Evolutionary conservation across 2,329 filamentous ascomycete species (phyloP).

Genomic region (Beauveria sp.): DNA sequence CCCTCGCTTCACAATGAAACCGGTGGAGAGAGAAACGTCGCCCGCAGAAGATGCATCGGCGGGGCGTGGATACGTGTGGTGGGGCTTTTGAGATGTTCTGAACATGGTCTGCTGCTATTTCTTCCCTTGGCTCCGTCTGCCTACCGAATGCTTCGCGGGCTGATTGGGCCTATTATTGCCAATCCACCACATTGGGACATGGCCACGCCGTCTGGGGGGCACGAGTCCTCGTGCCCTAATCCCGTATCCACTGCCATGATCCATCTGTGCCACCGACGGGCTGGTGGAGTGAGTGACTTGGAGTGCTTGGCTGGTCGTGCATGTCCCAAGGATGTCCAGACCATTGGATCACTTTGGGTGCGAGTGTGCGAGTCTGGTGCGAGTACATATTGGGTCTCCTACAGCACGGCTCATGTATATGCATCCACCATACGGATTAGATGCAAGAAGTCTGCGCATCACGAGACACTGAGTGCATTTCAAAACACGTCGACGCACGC

Average conservation of each 20-base stretch:
- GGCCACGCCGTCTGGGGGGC: not conserved
- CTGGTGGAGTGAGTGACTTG: not conserved
- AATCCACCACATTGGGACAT: slow-evolving; percentile 6
- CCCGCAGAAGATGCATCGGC: slow-evolving; percentile 10
- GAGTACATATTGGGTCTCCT: not conserved
- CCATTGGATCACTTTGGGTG: not conserved
- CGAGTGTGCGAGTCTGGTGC: not conserved
- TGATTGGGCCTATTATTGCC: not conserved
- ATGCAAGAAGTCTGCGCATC: slow-evolving; percentile 7
- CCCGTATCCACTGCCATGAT: slow-evolving; percentile 18
- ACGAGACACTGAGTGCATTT: slow-evolving; percentile 10
- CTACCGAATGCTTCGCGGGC: not conserved
- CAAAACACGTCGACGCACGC: slow-evolving; percentile 1
- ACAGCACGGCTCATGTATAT: not conserved
- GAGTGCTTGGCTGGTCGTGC: not conserved
- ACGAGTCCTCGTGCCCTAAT: slow-evolving; percentile 24
- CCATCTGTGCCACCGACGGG: slow-evolving; percentile 8
- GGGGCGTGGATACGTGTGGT: slow-evolving; percentile 7
- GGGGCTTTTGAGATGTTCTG: slow-evolving; percentile 3
- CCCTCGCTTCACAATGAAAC: not conserved
- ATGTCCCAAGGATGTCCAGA: slow-evolving; percentile 3
- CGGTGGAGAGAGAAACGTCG: slow-evolving; percentile 5
- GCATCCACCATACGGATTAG: not conserved
- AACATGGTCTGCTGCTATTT: not conserved
- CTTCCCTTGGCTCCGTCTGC: not conserved